These are phyloP conservation scores for Perkinsus olseni DNA, from an alignment of 169 alveolate species.

Conservation along the genomic window DNA sequence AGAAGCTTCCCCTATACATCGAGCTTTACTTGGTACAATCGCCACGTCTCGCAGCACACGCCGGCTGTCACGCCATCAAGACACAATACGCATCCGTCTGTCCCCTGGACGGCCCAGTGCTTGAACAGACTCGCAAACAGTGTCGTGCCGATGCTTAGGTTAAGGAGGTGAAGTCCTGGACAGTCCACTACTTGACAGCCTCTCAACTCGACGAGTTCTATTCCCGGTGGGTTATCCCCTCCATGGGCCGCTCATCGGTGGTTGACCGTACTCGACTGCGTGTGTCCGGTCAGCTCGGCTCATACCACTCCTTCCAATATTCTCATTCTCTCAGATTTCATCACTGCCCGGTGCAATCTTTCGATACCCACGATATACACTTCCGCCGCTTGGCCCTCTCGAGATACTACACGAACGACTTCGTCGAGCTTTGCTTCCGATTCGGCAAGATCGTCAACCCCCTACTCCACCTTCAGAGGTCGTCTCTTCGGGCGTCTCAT, in stretches of 20 bases:
- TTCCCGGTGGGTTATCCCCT: not conserved
- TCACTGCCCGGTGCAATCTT: conserved; percentile 7
- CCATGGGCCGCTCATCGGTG: too few species aligned
- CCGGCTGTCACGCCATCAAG: too few species aligned
- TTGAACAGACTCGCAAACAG: too few species aligned
- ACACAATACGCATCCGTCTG: too few species aligned
- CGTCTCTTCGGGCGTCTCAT: not conserved
- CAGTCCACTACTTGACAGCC: conserved; percentile 3
- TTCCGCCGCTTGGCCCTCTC: not conserved
- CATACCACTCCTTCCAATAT: not conserved
- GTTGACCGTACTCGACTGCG: too few species aligned
- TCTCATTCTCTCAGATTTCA: not conserved
- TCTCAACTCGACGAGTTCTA: conserved; percentile 1
- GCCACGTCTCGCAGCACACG: too few species aligned
- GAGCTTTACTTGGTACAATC: too few species aligned
- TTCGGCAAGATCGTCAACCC: not conserved
- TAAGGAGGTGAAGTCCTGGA: conserved; percentile 11
- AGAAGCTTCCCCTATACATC: too few species aligned
- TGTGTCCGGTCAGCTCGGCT: too few species aligned
- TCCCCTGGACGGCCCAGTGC: too few species aligned
- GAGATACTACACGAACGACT: not conserved
- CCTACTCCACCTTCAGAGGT: not conserved
- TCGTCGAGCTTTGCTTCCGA: conserved; percentile 3
- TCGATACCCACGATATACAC: not conserved
- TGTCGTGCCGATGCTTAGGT: not conserved